Conservation (phyloP, 306 rosid genomes). For the Vigna reflexopilosa region DNA sequence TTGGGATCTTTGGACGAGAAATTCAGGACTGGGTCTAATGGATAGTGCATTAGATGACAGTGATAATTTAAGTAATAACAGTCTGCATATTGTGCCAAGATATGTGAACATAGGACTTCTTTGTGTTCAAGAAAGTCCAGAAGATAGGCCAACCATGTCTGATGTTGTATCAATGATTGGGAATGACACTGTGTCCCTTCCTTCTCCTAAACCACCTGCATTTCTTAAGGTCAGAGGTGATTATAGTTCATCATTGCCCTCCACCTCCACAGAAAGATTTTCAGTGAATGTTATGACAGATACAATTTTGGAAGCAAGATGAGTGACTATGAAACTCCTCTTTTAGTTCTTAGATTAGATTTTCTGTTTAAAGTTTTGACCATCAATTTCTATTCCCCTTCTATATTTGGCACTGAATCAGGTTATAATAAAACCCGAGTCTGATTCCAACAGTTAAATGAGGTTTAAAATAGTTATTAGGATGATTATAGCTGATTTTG, state of each 20-base stretch:
- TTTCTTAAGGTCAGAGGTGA: slow-evolving; percentile 43
- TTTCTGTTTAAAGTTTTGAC: neutral
- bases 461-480: too few species aligned
- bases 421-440: neutral
- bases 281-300: slow-evolving; percentile 35
- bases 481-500: too few species aligned
- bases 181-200: slow-evolving; percentile 39
- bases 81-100: neutral
- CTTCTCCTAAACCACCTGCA: slow-evolving; percentile 43
- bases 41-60: slow-evolving; percentile 28
- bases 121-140: slow-evolving; percentile 51
- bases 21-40: slow-evolving; percentile 33
- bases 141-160: slow-evolving; percentile 51
- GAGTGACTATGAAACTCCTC: neutral
- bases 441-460: neutral
- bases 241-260: neutral
- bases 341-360: neutral
- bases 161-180: slow-evolving; percentile 52
- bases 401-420: too few species aligned
- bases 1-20: slow-evolving; percentile 51
- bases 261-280: neutral
- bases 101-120: slow-evolving; percentile 48
- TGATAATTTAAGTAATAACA: neutral
- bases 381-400: neutral
- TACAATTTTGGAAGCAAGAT: slow-evolving; percentile 46